These are phyloP conservation scores for Clavispora phyllophila DNA, from an alignment of 805 yeast genomes.

Conservation along the genomic window DNA sequence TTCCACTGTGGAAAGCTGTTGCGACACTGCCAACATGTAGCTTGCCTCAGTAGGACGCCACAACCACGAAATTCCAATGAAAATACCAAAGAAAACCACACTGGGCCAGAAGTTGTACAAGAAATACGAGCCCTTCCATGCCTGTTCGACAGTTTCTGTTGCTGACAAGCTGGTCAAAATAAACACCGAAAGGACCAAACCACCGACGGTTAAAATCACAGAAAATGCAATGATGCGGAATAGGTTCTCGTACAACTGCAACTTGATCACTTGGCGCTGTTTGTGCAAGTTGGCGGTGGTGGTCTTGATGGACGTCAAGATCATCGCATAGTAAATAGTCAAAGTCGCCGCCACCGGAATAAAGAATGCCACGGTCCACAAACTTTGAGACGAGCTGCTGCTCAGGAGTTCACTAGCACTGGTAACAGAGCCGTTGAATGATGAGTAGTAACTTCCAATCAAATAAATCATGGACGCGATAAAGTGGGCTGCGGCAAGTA, in stretches of 20 bases:
- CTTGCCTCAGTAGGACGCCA: constrained; percentile 99
- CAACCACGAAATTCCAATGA: constrained; percentile 76
- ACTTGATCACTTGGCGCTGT: constrained; percentile 88
- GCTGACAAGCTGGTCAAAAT: constrained; percentile 69
- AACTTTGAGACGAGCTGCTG: constrained; percentile 45
- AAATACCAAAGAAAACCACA: constrained; percentile 76
- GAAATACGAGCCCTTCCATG: constrained; percentile 91
- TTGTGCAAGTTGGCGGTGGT: constrained; percentile 71
- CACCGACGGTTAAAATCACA: constrained; percentile 62
- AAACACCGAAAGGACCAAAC: constrained; percentile 65
- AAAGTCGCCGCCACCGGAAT: constrained; percentile 71
- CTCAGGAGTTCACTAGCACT: constrained; percentile 49
- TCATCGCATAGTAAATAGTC: constrained; percentile 67
- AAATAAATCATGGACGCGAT: constrained; percentile 31
- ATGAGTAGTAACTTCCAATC: constrained; percentile 28
- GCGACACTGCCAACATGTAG: constrained; percentile 89
- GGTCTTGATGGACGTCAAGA: constrained; percentile 63
- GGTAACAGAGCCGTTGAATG: constrained; percentile 21
- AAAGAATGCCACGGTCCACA: constrained; percentile 52
- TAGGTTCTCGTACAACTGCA: constrained; percentile 76
- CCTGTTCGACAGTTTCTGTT: constrained; percentile 71
- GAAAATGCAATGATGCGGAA: constrained; percentile 73
- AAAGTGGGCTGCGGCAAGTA: constrained; percentile 38
- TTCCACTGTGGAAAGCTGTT: constrained; percentile 83
- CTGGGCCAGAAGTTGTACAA: constrained; percentile 94